A percentile compares a stretch with the other conserved stretches of the same genome.
These are phyloP conservation scores for Epichloe brachyelytri DNA, from an alignment of 2,329 filamentous ascomycete genomes.

Conservation along the genomic window DNA sequence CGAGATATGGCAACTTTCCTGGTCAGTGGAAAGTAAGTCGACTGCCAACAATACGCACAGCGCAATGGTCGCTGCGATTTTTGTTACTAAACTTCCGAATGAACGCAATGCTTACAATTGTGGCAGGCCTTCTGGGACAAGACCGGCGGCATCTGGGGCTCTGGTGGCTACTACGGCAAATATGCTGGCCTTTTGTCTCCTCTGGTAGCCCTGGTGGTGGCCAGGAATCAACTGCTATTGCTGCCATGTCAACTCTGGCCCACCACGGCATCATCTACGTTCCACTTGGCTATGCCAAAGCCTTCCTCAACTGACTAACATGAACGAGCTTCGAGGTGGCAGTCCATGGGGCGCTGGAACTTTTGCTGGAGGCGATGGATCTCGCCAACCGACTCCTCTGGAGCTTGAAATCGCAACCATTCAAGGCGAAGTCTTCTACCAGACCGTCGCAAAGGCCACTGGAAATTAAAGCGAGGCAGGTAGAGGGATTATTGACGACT, in stretches of 20 bases:
- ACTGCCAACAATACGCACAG: not conserved
- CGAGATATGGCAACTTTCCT: constrained; percentile 93
- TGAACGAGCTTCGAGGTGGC: constrained; percentile 74
- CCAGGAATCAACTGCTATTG: constrained; percentile 78
- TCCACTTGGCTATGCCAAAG: constrained; percentile 81
- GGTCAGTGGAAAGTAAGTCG: constrained; percentile 67
- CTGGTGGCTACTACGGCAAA: constrained; percentile 72
- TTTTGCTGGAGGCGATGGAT: constrained; percentile 67
- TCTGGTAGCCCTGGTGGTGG: constrained; percentile 78
- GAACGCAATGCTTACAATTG: constrained; percentile 1
- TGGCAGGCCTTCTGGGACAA: constrained; percentile 66
- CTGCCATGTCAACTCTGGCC: constrained; percentile 69
- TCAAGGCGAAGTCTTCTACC: constrained; percentile 80
- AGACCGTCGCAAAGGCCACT: constrained; percentile 56
- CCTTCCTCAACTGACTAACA: constrained; percentile 58
- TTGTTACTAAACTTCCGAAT: no score
- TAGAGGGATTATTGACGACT: constrained; percentile 6
- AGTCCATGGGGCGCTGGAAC: constrained; percentile 90
- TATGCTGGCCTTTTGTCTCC: constrained; percentile 76
- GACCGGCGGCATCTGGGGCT: constrained; percentile 73
- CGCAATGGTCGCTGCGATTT: not conserved
- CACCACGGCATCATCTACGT: constrained; percentile 97
- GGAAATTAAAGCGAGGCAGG: constrained; percentile 64
- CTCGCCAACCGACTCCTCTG: constrained; percentile 60
- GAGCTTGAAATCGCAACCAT: constrained; percentile 70